Evolutionary conservation across 192 early-diverging fungal species (phyloP).

Genomic region (Pilobolus umbonatus): DNA sequence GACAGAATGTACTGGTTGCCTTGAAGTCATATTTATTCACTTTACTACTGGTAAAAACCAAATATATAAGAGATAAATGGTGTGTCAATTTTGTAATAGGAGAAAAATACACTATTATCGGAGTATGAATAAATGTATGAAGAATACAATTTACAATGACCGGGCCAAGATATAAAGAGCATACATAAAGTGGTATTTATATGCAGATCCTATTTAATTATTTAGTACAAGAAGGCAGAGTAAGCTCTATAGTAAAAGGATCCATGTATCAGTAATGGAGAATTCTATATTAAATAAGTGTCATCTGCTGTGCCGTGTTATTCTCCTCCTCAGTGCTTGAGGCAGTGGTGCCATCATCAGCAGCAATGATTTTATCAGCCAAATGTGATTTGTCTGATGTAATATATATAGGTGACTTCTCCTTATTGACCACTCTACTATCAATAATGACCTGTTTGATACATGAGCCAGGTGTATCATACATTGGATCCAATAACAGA

Average conservation of each 20-base stretch:
- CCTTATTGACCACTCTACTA: slow-evolving; percentile 55
- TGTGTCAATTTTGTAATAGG: too few species aligned
- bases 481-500: slow-evolving; percentile 75
- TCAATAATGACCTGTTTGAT: slow-evolving; percentile 71
- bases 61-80: too few species aligned
- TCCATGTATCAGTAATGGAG: not conserved
- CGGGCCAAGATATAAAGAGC: too few species aligned
- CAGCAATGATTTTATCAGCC: slow-evolving; percentile 10
- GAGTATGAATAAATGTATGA: too few species aligned
- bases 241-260: too few species aligned
- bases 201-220: too few species aligned
- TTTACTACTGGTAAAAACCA: too few species aligned
- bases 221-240: too few species aligned
- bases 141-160: too few species aligned
- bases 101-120: too few species aligned
- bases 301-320: slow-evolving; percentile 20
- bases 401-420: slow-evolving; percentile 62
- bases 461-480: slow-evolving; percentile 70
- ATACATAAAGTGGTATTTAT: too few species aligned
- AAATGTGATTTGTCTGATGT: slow-evolving; percentile 26
- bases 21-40: slow-evolving; percentile 9
- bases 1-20: slow-evolving; percentile 36
- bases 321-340: slow-evolving; percentile 6
- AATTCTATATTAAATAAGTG: slow-evolving; percentile 3
- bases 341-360: slow-evolving; percentile 10